Percentiles rank a stretch among this genome's conserved stretches.
These are phyloP conservation scores for Boletus pseudo-olivaceus DNA, from an alignment of 768 basidiomycete species.

Conservation along the genomic window DNA sequence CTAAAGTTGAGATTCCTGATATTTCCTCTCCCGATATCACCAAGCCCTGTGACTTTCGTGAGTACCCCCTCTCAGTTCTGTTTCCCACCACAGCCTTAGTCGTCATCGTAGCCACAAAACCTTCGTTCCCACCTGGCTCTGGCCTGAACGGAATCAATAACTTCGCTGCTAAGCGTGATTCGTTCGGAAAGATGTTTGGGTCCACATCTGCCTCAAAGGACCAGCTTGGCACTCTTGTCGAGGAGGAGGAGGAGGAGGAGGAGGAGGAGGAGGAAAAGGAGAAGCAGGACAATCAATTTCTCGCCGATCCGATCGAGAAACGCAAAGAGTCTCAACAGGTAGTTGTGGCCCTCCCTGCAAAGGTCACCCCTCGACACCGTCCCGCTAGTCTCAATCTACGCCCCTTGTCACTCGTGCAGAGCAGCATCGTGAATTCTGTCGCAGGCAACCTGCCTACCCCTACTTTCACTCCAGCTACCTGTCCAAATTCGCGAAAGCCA, in stretches of 20 bases:
- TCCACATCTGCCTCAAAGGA: conserved; percentile 66
- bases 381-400: conserved; percentile 67
- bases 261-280: conserved; percentile 71
- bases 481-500: conserved; percentile 40
- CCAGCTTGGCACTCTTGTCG: conserved; percentile 72
- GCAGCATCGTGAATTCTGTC: conserved; percentile 38
- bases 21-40: conserved; percentile 57
- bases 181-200: conserved; percentile 66
- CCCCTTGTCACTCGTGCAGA: conserved; percentile 66
- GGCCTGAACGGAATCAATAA: conserved; percentile 38
- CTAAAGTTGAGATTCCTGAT: conserved; percentile 83
- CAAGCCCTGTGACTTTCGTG: conserved; percentile 65
- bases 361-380: conserved; percentile 49
- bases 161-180: conserved; percentile 69
- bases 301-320: conserved; percentile 14
- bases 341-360: conserved; percentile 32
- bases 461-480: conserved; percentile 48
- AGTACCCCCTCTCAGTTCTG: conserved; percentile 30
- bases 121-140: conserved; percentile 52
- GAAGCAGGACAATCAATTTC: conserved; percentile 47
- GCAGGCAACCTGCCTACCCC: conserved; percentile 49
- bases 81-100: neutral
- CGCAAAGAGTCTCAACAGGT: conserved; percentile 23
- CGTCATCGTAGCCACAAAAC: conserved; percentile 49
- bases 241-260: conserved; percentile 89